Conservation (phyloP, 768 basidiomycete species). For the Sporobolomyces pararoseus region DNA sequence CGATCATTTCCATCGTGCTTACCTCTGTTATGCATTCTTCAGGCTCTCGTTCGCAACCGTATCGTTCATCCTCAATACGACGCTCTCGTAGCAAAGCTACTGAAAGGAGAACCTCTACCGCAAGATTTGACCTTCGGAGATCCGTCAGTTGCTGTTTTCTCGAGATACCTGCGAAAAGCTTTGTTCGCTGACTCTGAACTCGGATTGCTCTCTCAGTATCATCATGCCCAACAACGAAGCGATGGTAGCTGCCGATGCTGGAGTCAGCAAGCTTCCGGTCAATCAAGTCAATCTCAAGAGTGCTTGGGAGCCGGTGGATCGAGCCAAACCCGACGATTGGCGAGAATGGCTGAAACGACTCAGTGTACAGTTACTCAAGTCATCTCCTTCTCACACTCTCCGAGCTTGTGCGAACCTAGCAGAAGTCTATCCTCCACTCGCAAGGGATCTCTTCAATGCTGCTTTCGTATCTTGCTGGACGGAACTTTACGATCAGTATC, state of each 20-base stretch:
- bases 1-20: too few relatives aligned
- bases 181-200: too few relatives aligned
- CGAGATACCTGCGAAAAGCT: too few relatives aligned
- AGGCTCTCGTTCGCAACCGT: constrained; percentile 73
- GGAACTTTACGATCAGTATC: constrained; percentile 92
- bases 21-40: too few relatives aligned
- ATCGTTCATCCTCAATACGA: constrained; percentile 82
- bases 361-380: constrained; percentile 93
- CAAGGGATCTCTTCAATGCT: constrained; percentile 92
- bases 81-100: constrained; percentile 74
- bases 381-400: constrained; percentile 96
- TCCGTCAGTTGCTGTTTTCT: constrained; percentile 51
- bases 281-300: constrained; percentile 97
- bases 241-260: constrained; percentile 55
- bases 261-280: constrained; percentile 81
- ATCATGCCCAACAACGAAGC: constrained; percentile 44
- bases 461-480: constrained; percentile 98
- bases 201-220: constrained; percentile 47
- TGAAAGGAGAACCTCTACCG: constrained; percentile 86
- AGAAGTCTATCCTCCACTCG: constrained; percentile 82
- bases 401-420: constrained; percentile 92
- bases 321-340: constrained; percentile 68
- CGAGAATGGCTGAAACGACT: constrained; percentile 89
- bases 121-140: constrained; percentile 75
- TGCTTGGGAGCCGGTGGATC: constrained; percentile 76